Percentiles rank a stretch among this genome's conserved stretches.
These are phyloP conservation scores for Calonectria honghensis DNA, from an alignment of 2,329 filamentous ascomycete species.

Conservation along the genomic window DNA sequence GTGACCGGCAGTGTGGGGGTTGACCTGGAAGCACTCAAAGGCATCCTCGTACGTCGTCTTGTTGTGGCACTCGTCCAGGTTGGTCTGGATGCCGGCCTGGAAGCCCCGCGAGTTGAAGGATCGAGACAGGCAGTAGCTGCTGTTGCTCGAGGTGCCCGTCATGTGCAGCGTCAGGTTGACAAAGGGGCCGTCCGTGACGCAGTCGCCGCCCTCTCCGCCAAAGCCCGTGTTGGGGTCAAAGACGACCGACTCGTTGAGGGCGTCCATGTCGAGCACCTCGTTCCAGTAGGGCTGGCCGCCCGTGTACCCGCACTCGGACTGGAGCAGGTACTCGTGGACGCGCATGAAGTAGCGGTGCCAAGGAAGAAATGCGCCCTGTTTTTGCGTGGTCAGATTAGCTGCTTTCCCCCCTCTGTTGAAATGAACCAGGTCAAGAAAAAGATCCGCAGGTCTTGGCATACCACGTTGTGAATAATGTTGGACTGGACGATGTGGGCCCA, in stretches of 20 bases:
- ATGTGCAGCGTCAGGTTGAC: slow-evolving; percentile 36
- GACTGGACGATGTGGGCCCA: slow-evolving; percentile 33
- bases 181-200: slow-evolving; percentile 40
- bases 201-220: slow-evolving; percentile 30
- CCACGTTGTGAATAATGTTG: slow-evolving; percentile 42
- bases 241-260: slow-evolving; percentile 24
- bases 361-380: slow-evolving; percentile 37
- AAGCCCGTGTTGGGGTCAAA: slow-evolving; percentile 36
- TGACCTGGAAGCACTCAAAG: slow-evolving; percentile 37
- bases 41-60: slow-evolving; percentile 32
- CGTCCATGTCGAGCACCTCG: slow-evolving; percentile 33
- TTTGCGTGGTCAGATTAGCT: neutral
- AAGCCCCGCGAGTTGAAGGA: slow-evolving; percentile 32
- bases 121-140: slow-evolving; percentile 29
- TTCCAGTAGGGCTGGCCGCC: slow-evolving; percentile 42
- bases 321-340: slow-evolving; percentile 36
- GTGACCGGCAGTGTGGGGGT: slow-evolving; percentile 38
- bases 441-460: slow-evolving; percentile 25
- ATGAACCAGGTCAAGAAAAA: neutral
- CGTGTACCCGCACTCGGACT: slow-evolving; percentile 37
- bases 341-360: slow-evolving; percentile 42
- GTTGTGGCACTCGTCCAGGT: slow-evolving; percentile 37
- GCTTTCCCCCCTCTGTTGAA: neutral
- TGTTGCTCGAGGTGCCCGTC: slow-evolving; percentile 3
- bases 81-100: slow-evolving; percentile 26